phyloP scores from a whole-genome alignment of 768 basidiomycete species.

The Piloderma croceum region DNA sequence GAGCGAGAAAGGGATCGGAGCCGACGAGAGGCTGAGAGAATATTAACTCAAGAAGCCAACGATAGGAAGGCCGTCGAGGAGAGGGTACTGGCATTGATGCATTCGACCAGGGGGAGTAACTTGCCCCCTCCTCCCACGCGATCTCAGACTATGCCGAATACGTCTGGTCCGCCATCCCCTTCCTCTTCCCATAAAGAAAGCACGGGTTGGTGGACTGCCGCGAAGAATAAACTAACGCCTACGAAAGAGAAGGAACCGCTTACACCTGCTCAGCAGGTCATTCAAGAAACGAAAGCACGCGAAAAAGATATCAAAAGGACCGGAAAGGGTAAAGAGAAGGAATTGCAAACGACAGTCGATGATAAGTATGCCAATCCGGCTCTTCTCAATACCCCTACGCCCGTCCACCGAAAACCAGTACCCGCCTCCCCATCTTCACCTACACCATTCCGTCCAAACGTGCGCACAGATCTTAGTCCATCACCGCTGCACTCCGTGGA shows the following conservation, averaged over 20 bases:
- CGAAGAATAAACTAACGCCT: constrained; percentile 73
- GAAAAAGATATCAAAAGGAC: constrained; percentile 50
- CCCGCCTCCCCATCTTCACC: constrained; percentile 58
- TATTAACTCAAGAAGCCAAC: constrained; percentile 65
- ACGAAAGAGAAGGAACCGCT: constrained; percentile 67
- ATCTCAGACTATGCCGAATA: constrained; percentile 45
- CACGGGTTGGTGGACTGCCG: constrained; percentile 64
- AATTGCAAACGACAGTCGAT: constrained; percentile 52
- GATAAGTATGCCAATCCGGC: constrained; percentile 55
- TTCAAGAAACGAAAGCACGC: constrained; percentile 64
- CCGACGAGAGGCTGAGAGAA: constrained; percentile 72
- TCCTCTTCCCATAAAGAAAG: constrained; percentile 59
- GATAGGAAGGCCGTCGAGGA: constrained; percentile 67
- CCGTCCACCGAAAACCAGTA: constrained; percentile 42
- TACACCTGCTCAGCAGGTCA: constrained; percentile 83
- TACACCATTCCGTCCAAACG: constrained; percentile 50
- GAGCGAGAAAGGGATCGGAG: constrained; percentile 71
- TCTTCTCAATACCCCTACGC: constrained; percentile 45
- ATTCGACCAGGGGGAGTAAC: constrained; percentile 28
- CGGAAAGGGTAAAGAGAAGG: constrained; percentile 39
- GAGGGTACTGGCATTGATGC: constrained; percentile 71
- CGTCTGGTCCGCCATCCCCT: constrained; percentile 50
- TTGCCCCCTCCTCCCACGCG: constrained; percentile 56
- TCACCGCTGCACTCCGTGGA: constrained; percentile 54
- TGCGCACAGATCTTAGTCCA: constrained; percentile 50